These are phyloP conservation scores for Corymbia calophylla DNA, from an alignment of 441 rosid genomes.

Conservation along the genomic window DNA sequence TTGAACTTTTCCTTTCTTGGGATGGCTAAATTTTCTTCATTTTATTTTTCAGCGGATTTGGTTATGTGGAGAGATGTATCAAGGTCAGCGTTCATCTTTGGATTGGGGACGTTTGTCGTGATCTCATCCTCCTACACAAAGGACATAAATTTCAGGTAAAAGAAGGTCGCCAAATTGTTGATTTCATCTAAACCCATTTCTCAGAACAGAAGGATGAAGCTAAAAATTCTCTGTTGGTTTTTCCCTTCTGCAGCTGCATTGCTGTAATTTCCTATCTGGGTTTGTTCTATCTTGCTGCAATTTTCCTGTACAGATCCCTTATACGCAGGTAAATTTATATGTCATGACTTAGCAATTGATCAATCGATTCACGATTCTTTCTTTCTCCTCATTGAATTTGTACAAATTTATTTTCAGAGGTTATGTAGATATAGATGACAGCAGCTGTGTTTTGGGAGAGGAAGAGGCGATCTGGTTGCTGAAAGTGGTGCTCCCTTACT, in stretches of 20 bases:
- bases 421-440: slow-evolving; percentile 25
- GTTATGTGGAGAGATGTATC: slow-evolving; percentile 4
- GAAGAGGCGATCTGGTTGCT: slow-evolving; percentile 75
- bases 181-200: neutral
- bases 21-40: neutral
- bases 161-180: neutral
- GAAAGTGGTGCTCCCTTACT: slow-evolving; percentile 62
- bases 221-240: neutral
- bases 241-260: slow-evolving; percentile 5
- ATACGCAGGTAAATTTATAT: neutral
- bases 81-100: neutral
- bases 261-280: slow-evolving; percentile 75
- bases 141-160: neutral
- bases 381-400: neutral
- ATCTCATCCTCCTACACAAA: neutral
- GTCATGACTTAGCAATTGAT: neutral
- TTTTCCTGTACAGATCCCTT: slow-evolving; percentile 59
- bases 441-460: slow-evolving; percentile 57
- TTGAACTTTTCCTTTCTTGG: neutral
- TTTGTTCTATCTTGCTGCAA: slow-evolving; percentile 59
- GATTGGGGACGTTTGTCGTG: neutral
- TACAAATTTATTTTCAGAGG: neutral
- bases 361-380: neutral
- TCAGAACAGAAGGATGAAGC: neutral
- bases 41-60: slow-evolving; percentile 2